Base-by-base conservation (phyloP, 2,329 filamentous ascomycete genomes). In the Claviceps cyperi region DNA sequence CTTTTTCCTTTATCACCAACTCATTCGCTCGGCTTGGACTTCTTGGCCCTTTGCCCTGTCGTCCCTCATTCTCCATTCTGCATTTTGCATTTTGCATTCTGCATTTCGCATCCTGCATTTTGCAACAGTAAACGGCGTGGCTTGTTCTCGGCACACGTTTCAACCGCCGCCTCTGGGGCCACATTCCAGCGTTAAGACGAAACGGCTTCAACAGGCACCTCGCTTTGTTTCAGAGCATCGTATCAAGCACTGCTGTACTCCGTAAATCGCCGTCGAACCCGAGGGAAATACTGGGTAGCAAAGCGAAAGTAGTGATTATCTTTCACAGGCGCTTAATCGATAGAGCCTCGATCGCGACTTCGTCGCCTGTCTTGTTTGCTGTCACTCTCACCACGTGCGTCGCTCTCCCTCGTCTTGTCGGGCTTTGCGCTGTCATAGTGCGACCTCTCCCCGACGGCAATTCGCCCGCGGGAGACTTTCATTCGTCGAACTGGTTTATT, bases 131-230 rank as follows among this genome's bases (percentile, higher is more conserved):
- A 15, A 48, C 40, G 17, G 24, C 40, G 37, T 36, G 22, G 11
- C 43, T 32, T 15, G 43, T 24, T 45, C 6, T 32, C 9, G 3
- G 28, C 9, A 11, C 28, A 32, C 9, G 28, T 32, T 24, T 17
- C 41, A 15, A 22, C 28, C 15, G 39, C 22, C 46, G 19, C 8
- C 28, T 17, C 37, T 32, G 37, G 21, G 19, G 40, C 38, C 43
- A 37, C 44, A 50, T 50, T 50, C 38, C 49, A 47, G 43, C 38
- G 24, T 39, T 21, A 41, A 43, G 36, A 36, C 37, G 49, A 35
- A 15, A 35, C 41, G 39, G 45, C 17, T 22, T 22, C 35, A 41
- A 28, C 17, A 28, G 49, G 22, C 41, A 21, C 41, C 5, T 40
- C 21, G 32, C 32, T 37, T 14, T 5, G 3, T 47, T 37, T 7